Evolutionary conservation across 495 filamentous ascomycete genomes (phyloP).

Genomic region (Neurospora sp.): DNA sequence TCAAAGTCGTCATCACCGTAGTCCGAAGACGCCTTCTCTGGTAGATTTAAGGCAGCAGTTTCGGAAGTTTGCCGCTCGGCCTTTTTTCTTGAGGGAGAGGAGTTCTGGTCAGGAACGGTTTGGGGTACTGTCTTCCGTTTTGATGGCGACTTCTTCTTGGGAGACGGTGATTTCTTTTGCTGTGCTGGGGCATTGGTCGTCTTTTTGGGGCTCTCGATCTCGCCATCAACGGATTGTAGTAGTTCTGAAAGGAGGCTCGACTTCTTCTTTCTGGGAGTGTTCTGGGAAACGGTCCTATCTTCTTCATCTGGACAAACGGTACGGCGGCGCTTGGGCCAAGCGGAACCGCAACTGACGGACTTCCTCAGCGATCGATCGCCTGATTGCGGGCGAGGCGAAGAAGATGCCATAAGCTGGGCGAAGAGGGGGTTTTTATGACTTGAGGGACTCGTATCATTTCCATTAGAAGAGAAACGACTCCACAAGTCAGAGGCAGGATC

Average conservation of each 20-base stretch:
- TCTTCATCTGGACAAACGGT: constrained; percentile 21
- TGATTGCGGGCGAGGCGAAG: constrained; percentile 53
- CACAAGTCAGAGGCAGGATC: constrained; percentile 83
- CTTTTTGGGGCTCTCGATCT: constrained; percentile 23
- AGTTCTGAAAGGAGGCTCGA: constrained; percentile 35
- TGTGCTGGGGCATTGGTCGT: constrained; percentile 11
- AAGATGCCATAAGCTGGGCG: constrained; percentile 55
- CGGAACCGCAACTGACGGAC: constrained; percentile 62
- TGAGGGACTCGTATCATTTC: constrained; percentile 21
- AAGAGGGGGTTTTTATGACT: constrained; percentile 39
- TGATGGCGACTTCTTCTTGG: constrained; percentile 12
- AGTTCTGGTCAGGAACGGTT: not conserved
- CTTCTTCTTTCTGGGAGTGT: constrained; percentile 33
- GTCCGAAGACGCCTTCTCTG: constrained; percentile 30
- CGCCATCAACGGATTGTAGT: constrained; percentile 31
- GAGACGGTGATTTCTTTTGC: constrained; percentile 20
- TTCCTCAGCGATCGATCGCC: constrained; percentile 49
- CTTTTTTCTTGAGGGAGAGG: not conserved
- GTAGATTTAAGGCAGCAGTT: not conserved
- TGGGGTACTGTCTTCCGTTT: not conserved
- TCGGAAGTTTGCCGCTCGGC: not conserved
- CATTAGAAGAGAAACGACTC: constrained; percentile 56
- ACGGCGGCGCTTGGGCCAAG: constrained; percentile 53
- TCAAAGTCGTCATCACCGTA: constrained; percentile 38
- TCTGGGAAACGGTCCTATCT: constrained; percentile 3